A percentile compares a stretch with the other conserved stretches of the same genome.
Conservation (phyloP, 768 basidiomycete genomes). For the Lyophyllum shimeji region DNA sequence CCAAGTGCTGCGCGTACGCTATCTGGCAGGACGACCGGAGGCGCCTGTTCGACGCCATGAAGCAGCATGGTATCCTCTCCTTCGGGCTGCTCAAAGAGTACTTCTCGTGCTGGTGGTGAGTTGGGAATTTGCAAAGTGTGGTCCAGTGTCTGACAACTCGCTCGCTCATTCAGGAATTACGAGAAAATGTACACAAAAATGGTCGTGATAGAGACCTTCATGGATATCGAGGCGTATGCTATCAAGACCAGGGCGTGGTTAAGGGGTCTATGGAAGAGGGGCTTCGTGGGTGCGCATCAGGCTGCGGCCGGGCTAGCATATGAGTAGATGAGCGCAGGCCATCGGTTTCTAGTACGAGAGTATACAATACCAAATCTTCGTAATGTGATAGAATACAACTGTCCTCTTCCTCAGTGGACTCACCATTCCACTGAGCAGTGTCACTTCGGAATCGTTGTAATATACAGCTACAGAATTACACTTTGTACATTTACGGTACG, state of each 20-base stretch:
- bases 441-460: too few relatives aligned
- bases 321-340: not conserved
- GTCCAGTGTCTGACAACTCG: not conserved
- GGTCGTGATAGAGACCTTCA: constrained; percentile 52
- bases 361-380: not conserved
- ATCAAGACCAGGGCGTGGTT: constrained; percentile 63
- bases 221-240: constrained; percentile 62
- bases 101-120: constrained; percentile 71
- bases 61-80: constrained; percentile 50
- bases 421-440: too few relatives aligned
- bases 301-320: constrained; percentile 69
- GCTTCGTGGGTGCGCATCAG: constrained; percentile 63
- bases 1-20: constrained; percentile 81
- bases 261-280: constrained; percentile 56
- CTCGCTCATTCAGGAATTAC: constrained; percentile 48
- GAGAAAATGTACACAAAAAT: constrained; percentile 51
- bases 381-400: not conserved
- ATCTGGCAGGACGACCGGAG: constrained; percentile 73
- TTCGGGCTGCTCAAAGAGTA: constrained; percentile 47
- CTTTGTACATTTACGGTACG: not conserved
- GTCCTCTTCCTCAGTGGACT: not conserved
- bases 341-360: not conserved
- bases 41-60: constrained; percentile 45
- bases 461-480: not conserved
- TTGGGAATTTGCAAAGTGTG: constrained; percentile 4